These are phyloP conservation scores for Postia placenta DNA, from an alignment of 768 basidiomycete genomes.

Conservation along the genomic window DNA sequence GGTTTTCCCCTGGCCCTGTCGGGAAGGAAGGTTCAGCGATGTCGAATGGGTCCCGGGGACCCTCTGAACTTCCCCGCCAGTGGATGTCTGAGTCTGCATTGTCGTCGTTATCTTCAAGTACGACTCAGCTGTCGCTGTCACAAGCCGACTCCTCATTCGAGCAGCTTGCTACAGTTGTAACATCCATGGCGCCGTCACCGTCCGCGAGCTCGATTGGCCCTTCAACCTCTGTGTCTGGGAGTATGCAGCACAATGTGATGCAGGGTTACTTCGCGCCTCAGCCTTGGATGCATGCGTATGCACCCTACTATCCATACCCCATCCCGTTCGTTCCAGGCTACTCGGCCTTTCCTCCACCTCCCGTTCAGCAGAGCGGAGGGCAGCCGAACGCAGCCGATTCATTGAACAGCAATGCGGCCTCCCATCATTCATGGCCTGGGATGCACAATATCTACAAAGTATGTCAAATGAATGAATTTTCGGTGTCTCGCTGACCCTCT, in stretches of 20 bases:
- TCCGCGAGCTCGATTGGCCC: slow-evolving; percentile 26
- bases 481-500: neutral
- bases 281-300: slow-evolving; percentile 49
- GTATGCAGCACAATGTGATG: slow-evolving; percentile 29
- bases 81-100: neutral
- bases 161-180: slow-evolving; percentile 25
- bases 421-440: neutral
- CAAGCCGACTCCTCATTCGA: slow-evolving; percentile 17
- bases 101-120: slow-evolving; percentile 9
- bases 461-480: neutral
- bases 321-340: slow-evolving; percentile 45
- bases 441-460: neutral
- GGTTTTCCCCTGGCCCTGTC: too few relatives aligned
- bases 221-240: slow-evolving; percentile 22
- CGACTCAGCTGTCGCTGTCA: slow-evolving; percentile 8
- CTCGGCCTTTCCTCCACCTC: slow-evolving; percentile 32
- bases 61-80: too few relatives aligned
- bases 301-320: slow-evolving; percentile 45
- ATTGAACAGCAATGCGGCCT: slow-evolving; percentile 20
- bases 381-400: slow-evolving; percentile 27
- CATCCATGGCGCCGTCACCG: slow-evolving; percentile 32
- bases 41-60: too few relatives aligned
- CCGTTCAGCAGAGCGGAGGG: slow-evolving; percentile 14
- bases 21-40: too few relatives aligned
- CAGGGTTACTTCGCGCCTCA: slow-evolving; percentile 36